Conservation (phyloP, 2,329 filamentous ascomycete species). For the Calycina marina region DNA sequence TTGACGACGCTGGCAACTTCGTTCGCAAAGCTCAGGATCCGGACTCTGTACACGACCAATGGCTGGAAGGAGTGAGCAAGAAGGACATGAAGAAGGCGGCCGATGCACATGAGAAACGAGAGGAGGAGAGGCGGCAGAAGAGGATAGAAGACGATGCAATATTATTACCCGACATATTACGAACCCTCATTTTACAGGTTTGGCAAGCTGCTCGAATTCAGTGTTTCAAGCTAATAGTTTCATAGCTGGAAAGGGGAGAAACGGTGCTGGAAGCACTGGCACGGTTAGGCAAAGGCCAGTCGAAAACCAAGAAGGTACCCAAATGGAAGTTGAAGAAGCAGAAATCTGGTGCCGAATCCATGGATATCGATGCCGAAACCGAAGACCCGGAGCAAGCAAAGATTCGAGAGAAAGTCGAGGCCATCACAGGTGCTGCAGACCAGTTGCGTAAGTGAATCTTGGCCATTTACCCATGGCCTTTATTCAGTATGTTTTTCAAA, state of each 20-base stretch:
- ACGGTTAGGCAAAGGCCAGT: slow-evolving; percentile 42
- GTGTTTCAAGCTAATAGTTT: slow-evolving; percentile 33
- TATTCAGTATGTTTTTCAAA: too few species aligned
- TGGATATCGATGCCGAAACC: slow-evolving; percentile 53
- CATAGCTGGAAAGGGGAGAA: slow-evolving; percentile 1
- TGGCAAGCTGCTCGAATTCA: slow-evolving; percentile 71
- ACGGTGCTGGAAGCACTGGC: slow-evolving; percentile 2
- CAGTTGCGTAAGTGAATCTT: too few species aligned
- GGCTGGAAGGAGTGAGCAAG: slow-evolving; percentile 85
- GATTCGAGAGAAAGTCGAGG: slow-evolving; percentile 61
- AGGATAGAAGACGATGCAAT: slow-evolving; percentile 62
- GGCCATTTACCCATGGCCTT: too few species aligned
- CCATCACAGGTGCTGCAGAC: slow-evolving; percentile 81
- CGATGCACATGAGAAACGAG: slow-evolving; percentile 74
- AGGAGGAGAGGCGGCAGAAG: slow-evolving; percentile 58
- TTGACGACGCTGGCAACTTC: slow-evolving; percentile 84
- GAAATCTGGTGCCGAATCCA: slow-evolving; percentile 41
- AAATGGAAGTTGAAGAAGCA: slow-evolving; percentile 61
- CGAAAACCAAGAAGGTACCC: slow-evolving; percentile 43
- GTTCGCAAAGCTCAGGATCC: slow-evolving; percentile 80
- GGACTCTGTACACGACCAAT: slow-evolving; percentile 79
- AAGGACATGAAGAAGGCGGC: slow-evolving; percentile 84
- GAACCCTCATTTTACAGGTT: slow-evolving; percentile 56
- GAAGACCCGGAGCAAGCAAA: slow-evolving; percentile 55
- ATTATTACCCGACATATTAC: slow-evolving; percentile 59